phyloP scores from a whole-genome alignment of 306 rosid genomes.

The Oemleria cerasiformis region DNA sequence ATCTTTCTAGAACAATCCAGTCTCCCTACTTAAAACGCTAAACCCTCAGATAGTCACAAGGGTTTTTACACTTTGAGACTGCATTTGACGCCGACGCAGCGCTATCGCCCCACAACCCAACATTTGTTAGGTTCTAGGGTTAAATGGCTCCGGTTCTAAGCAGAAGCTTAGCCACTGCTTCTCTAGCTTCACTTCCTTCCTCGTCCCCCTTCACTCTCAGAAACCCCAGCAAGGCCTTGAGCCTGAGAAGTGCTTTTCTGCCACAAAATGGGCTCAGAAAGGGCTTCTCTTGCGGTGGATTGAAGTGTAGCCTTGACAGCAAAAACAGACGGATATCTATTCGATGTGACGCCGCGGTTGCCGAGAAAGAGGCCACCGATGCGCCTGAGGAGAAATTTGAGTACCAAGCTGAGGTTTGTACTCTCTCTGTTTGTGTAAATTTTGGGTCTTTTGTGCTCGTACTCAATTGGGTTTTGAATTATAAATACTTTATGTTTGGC shows the following conservation, averaged over 20 bases:
- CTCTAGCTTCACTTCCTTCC: slow-evolving; percentile 60
- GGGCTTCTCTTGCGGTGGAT: slow-evolving; percentile 34
- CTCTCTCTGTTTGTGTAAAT: slow-evolving; percentile 11
- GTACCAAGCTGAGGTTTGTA: slow-evolving; percentile 96
- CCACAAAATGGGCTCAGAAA: slow-evolving; percentile 47
- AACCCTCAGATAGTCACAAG: slow-evolving; percentile 34
- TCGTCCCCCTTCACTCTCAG: slow-evolving; percentile 41
- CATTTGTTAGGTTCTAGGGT: slow-evolving; percentile 5
- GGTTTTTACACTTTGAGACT: slow-evolving; percentile 30
- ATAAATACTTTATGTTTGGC: not conserved
- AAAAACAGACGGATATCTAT: slow-evolving; percentile 36
- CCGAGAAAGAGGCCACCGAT: slow-evolving; percentile 75
- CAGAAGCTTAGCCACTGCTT: slow-evolving; percentile 56
- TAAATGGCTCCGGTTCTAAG: slow-evolving; percentile 78
- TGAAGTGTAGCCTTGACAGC: slow-evolving; percentile 59
- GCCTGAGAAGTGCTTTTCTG: slow-evolving; percentile 48
- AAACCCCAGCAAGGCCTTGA: slow-evolving; percentile 31
- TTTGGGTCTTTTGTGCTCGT: not conserved
- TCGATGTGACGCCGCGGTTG: slow-evolving; percentile 82
- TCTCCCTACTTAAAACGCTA: slow-evolving; percentile 14
- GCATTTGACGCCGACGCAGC: not conserved
- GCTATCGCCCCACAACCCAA: not conserved
- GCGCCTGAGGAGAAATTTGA: slow-evolving; percentile 75
- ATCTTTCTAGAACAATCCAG: slow-evolving; percentile 47
- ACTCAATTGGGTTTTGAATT: slow-evolving; percentile 4